Conservation (phyloP, 805 yeast genomes). For the Hanseniaspora opuntiae region DNA sequence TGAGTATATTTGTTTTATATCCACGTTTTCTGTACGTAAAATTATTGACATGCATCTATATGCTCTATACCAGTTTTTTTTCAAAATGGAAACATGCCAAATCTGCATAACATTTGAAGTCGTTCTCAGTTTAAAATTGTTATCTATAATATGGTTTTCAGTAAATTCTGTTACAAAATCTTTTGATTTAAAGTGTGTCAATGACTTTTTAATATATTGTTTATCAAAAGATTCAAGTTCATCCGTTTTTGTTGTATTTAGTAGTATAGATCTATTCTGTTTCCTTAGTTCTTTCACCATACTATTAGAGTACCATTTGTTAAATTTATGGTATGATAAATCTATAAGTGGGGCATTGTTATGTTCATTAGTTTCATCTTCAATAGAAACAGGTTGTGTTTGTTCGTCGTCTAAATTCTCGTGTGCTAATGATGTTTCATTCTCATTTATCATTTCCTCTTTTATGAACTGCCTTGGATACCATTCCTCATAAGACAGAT, state of each 20-base stretch:
- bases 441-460: neutral
- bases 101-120: slow-evolving; percentile 27
- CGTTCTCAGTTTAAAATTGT: slow-evolving; percentile 11
- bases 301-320: neutral
- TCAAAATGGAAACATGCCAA: slow-evolving; percentile 36
- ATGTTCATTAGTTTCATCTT: neutral
- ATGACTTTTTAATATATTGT: neutral
- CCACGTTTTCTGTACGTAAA: slow-evolving; percentile 36
- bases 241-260: slow-evolving; percentile 3
- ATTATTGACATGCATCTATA: slow-evolving; percentile 39
- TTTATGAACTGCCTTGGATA: slow-evolving; percentile 6
- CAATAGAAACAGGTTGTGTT: neutral
- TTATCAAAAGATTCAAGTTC: slow-evolving; percentile 7
- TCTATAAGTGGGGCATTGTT: neutral
- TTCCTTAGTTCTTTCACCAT: slow-evolving; percentile 5
- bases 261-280: neutral
- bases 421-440: neutral
- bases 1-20: slow-evolving; percentile 49
- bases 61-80: slow-evolving; percentile 42
- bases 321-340: neutral
- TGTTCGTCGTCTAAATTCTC: neutral
- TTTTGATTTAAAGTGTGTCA: neutral
- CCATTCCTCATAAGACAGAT: slow-evolving; percentile 24
- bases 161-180: slow-evolving; percentile 4
- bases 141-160: slow-evolving; percentile 1